phyloP scores from a whole-genome alignment of 2,329 filamentous ascomycete genomes.

The Aotearoamyces nothofagi region DNA sequence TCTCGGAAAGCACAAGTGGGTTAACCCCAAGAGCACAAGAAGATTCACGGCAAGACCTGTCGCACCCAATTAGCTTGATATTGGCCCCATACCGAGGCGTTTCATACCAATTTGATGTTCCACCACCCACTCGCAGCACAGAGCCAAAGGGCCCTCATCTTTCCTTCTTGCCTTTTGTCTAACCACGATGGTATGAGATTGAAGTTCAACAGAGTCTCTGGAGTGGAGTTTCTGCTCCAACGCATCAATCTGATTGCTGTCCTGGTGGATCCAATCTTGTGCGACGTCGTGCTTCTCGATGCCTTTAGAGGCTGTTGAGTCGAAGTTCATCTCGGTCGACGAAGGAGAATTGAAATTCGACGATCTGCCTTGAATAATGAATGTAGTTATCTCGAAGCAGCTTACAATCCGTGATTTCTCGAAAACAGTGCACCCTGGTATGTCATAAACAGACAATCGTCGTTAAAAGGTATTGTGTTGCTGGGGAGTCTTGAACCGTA shows the following conservation, averaged over 20 bases:
- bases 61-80: slow-evolving; percentile 4
- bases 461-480: too few species aligned
- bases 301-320: not conserved
- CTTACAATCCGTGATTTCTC: too few species aligned
- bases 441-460: too few species aligned
- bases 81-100: not conserved
- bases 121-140: slow-evolving; percentile 53
- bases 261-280: not conserved
- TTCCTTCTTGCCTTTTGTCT: slow-evolving; percentile 39
- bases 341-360: too few species aligned
- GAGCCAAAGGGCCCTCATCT: slow-evolving; percentile 44
- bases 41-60: slow-evolving; percentile 75
- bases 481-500: too few species aligned
- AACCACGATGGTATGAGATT: too few species aligned
- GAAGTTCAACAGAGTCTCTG: too few species aligned
- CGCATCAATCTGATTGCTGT: not conserved
- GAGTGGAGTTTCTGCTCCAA: too few species aligned
- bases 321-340: too few species aligned
- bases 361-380: too few species aligned
- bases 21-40: slow-evolving; percentile 65
- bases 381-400: too few species aligned
- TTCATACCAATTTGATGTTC: slow-evolving; percentile 65
- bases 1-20: slow-evolving; percentile 70
- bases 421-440: too few species aligned
- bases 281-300: not conserved